A percentile compares a stretch with the other conserved stretches of the same genome.
Evolutionary conservation across 1,284 basidiomycete genomes (phyloP).

Genomic region (Ganoderma boninense): DNA sequence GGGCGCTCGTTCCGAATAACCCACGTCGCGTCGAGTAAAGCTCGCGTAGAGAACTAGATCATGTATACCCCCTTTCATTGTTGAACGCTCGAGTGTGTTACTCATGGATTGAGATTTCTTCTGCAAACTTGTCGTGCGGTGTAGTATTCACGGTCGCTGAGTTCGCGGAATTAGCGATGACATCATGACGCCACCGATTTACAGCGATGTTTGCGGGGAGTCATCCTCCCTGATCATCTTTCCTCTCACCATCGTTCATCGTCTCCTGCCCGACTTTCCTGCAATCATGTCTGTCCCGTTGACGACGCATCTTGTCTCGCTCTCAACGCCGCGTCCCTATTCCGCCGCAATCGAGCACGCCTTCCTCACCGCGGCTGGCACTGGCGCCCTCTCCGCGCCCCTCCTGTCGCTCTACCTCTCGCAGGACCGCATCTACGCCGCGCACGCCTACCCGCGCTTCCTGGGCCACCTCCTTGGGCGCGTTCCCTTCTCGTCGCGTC

Average conservation of each 20-base stretch:
- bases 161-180: too few relatives aligned
- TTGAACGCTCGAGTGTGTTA: neutral
- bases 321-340: conserved; percentile 49
- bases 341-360: conserved; percentile 58
- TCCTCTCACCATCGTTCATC: neutral
- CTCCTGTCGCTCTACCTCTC: conserved; percentile 67
- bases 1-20: conserved; percentile 32
- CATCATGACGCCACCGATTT: conserved; percentile 7
- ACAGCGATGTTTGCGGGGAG: neutral
- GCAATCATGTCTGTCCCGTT: conserved; percentile 26
- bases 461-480: conserved; percentile 62
- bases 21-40: conserved; percentile 27
- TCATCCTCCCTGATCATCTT: neutral
- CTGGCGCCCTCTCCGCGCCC: conserved; percentile 53
- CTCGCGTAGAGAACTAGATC: neutral
- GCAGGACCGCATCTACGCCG: conserved; percentile 77
- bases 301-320: conserved; percentile 46
- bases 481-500: conserved; percentile 55
- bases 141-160: too few relatives aligned
- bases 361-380: conserved; percentile 64
- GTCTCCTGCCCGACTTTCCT: neutral
- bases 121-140: neutral
- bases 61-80: neutral
- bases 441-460: conserved; percentile 70
- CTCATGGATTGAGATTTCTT: neutral